Evolutionary conservation across 768 basidiomycete species (phyloP).

Genomic region (Leccinum imitatum): DNA sequence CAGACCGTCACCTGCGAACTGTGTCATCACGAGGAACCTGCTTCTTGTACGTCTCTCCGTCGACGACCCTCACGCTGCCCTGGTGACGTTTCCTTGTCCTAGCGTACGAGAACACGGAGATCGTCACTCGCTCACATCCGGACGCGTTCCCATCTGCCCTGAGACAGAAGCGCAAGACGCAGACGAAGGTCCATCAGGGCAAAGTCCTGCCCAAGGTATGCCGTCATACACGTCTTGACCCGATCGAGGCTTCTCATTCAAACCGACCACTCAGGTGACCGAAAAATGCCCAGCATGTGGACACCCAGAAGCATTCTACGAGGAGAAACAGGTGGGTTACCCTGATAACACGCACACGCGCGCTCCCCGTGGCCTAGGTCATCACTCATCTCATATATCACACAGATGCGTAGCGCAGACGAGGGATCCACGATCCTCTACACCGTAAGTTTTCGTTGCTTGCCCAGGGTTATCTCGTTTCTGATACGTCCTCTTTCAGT

Average conservation of each 20-base stretch:
- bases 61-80: background rate
- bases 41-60: slow-evolving; percentile 67
- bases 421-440: slow-evolving; percentile 95
- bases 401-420: slow-evolving; percentile 82
- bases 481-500: slow-evolving; percentile 44
- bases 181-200: slow-evolving; percentile 74
- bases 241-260: background rate
- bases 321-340: slow-evolving; percentile 74
- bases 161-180: slow-evolving; percentile 84
- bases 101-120: slow-evolving; percentile 93
- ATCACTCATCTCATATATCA: background rate
- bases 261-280: slow-evolving; percentile 53
- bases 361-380: background rate
- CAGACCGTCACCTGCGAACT: slow-evolving; percentile 81
- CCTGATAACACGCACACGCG: background rate
- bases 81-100: background rate
- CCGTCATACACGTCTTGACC: slow-evolving; percentile 32
- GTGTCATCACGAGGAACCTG: slow-evolving; percentile 84
- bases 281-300: slow-evolving; percentile 91
- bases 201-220: slow-evolving; percentile 67
- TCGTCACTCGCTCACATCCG: slow-evolving; percentile 87
- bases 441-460: slow-evolving; percentile 57
- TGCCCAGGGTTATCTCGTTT: background rate
- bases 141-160: slow-evolving; percentile 93
- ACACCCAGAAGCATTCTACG: slow-evolving; percentile 81